phyloP scores from a whole-genome alignment of 2,329 filamentous ascomycete species.

The Lasiodiplodia theobromae region DNA sequence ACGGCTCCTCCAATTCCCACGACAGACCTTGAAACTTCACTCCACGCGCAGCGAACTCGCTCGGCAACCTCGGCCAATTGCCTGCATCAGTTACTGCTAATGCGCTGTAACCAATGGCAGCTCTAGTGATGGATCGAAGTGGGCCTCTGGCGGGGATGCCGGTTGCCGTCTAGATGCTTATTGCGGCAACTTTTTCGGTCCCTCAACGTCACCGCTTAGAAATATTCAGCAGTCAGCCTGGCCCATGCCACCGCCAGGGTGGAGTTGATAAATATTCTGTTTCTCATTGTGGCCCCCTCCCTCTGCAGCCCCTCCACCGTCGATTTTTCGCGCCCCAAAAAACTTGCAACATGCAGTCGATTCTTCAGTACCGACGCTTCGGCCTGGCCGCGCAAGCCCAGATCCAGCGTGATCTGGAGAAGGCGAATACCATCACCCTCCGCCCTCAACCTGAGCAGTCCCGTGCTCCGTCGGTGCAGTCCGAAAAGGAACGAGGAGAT shows the following conservation, averaged over 20 bases:
- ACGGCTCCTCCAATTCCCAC: background rate
- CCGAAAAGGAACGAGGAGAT: background rate
- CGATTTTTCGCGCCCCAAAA: background rate
- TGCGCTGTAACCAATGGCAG: background rate
- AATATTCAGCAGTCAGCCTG: background rate
- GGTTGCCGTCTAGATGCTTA: background rate
- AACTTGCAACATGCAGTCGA: constrained; percentile 38
- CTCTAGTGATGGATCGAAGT: constrained; percentile 13
- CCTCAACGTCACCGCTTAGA: constrained; percentile 26
- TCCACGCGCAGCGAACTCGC: background rate
- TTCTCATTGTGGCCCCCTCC: background rate
- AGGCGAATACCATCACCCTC: constrained; percentile 27
- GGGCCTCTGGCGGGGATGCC: background rate
- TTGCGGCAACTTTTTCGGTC: constrained; percentile 17
- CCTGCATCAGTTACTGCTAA: background rate
- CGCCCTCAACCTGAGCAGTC: background rate
- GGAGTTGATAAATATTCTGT: background rate
- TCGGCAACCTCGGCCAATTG: background rate
- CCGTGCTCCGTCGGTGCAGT: background rate
- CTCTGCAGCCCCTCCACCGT: background rate
- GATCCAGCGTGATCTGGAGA: constrained; percentile 32
- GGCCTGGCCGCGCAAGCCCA: constrained; percentile 32
- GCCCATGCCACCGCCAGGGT: background rate
- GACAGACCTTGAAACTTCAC: background rate
- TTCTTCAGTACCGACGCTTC: constrained; percentile 38